These are phyloP conservation scores for Backusella tarrabulga DNA, from an alignment of 192 early-diverging fungal genomes.

Conservation along the genomic window DNA sequence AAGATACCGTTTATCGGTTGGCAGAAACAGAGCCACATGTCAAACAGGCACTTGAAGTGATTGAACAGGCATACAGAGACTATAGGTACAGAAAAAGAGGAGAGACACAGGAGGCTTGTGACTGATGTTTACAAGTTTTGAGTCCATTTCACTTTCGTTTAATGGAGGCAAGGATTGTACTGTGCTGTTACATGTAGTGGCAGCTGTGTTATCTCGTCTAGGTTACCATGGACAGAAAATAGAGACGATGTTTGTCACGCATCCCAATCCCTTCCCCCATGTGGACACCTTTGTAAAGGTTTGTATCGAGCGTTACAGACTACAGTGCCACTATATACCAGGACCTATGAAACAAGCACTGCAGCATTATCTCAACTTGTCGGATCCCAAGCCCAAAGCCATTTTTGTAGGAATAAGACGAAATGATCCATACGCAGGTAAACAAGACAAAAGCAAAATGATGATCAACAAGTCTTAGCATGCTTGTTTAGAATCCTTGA, in stretches of 20 bases:
- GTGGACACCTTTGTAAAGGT: constrained; percentile 84
- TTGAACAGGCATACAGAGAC: constrained; percentile 48
- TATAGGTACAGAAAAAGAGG: constrained; percentile 53
- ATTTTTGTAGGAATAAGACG: constrained; percentile 83
- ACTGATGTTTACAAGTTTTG: constrained; percentile 43
- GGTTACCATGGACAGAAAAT: neutral
- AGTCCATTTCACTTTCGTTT: constrained; percentile 76
- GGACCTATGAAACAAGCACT: constrained; percentile 81
- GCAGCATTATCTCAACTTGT: constrained; percentile 60
- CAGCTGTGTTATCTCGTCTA: constrained; percentile 53
- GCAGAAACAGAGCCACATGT: constrained; percentile 36
- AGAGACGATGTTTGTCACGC: constrained; percentile 70
- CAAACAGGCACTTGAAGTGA: constrained; percentile 48
- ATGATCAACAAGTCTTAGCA: neutral
- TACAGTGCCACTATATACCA: constrained; percentile 63
- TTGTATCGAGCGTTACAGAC: constrained; percentile 65
- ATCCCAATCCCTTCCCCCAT: constrained; percentile 78
- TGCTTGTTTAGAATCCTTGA: constrained; percentile 37
- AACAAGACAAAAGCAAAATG: neutral
- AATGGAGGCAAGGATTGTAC: constrained; percentile 99
- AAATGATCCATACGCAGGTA: constrained; percentile 71
- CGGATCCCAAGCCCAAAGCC: constrained; percentile 54
- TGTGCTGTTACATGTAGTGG: constrained; percentile 79
- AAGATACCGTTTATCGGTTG: constrained; percentile 32
- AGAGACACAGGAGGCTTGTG: neutral